Base-by-base conservation (phyloP, 352 stramenopile species). In the Pythium insidiosum region DNA sequence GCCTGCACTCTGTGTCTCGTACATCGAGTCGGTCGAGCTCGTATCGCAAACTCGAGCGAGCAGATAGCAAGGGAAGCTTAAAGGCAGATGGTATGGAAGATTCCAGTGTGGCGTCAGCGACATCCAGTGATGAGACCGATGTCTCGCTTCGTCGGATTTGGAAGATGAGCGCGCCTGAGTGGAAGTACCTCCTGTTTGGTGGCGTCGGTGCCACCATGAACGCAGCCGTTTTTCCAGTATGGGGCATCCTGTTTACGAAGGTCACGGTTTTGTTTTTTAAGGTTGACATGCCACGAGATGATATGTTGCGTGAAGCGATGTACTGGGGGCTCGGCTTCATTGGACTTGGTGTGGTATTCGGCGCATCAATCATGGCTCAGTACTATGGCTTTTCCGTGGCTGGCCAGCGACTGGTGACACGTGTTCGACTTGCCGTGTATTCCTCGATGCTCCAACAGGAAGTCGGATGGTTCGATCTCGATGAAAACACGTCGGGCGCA, bases 381-480 rank as follows among this genome's bases (percentile, higher is more conserved):
- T 43, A 73, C 24, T 75, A 66, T 36, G 41, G 48, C 1, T 82
- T 84, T 41, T 52, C 50, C 5, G 50, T 71, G 7, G 58, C 66
- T 1, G 57, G 55, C 0, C 51, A 73, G 36, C 49, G 56, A 11
- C 57, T 84, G 21, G 70, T 73, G 3, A 30, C 33, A 16, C 57
- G 67, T 4, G 33, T 82, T 2, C 58, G 68, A 0, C 36, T 53
- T 0, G 1, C 18, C 2, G 51, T 63, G 5, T 82, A 71, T 38
- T 40, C 30, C 19, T 51, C 66, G 9, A 82, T 86, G 50, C 47
- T 89, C 3, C 47, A 46, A 16, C 74, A 87, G 53, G 68, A 91
- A 34, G 41, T 86, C 16, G 73, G 56, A 5, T 91, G 72, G 65
- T 88, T 88, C 58, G 73, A 91, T 45, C 18, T 53, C 12, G 44